Evolutionary conservation across 2,329 filamentous ascomycete genomes (phyloP).

Genomic region (Cladosporium oxysporum): DNA sequence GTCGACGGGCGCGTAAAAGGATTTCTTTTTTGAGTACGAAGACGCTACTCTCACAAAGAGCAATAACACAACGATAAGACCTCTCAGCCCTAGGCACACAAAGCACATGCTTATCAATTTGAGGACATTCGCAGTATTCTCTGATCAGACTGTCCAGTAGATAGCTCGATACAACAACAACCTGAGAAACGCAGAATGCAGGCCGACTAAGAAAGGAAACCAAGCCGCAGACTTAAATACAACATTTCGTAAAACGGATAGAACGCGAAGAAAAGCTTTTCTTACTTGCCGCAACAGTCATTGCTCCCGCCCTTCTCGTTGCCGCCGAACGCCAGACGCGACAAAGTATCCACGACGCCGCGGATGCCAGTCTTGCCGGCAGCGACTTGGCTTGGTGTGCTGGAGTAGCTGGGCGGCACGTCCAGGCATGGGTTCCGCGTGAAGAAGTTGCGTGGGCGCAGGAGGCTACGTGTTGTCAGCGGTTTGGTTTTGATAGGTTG

Average conservation of each 20-base stretch:
- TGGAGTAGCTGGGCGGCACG: slow-evolving; percentile 73
- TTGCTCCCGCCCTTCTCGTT: slow-evolving; percentile 38
- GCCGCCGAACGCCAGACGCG: slow-evolving; percentile 49
- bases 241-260: not conserved
- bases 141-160: no score
- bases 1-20: no score
- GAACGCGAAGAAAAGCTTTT: not conserved
- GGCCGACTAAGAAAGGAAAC: no score
- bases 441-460: slow-evolving; percentile 83
- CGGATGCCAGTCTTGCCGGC: slow-evolving; percentile 37
- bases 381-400: slow-evolving; percentile 68
- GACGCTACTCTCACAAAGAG: no score
- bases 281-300: slow-evolving; percentile 19
- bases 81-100: no score
- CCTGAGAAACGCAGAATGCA: no score
- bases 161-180: no score
- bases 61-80: no score
- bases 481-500: not conserved
- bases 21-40: no score
- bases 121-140: no score
- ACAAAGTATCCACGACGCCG: slow-evolving; percentile 55
- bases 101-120: no score
- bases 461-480: slow-evolving; percentile 43
- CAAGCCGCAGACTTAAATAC: not conserved
- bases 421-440: slow-evolving; percentile 75